phyloP scores from a whole-genome alignment of 163 green algal genomes.

The Prototheca cutis region DNA sequence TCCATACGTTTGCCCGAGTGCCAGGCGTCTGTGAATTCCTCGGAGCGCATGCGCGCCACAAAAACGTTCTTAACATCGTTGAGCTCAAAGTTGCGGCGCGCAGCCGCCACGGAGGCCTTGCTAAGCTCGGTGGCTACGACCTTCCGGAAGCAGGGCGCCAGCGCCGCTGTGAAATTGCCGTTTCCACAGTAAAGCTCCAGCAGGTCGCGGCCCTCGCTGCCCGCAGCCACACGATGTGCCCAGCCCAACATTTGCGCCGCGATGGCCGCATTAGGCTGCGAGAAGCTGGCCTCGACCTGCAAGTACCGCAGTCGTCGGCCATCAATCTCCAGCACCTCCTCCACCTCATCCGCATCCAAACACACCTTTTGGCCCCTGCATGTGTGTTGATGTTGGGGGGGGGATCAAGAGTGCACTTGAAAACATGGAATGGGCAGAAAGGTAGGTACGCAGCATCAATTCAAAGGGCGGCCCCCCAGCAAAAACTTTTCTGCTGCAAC shows the following conservation, averaged over 20 bases:
- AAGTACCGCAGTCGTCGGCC: constrained; percentile 23
- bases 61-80: constrained; percentile 47
- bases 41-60: constrained; percentile 60
- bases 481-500: too few relatives aligned
- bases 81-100: constrained; percentile 48
- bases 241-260: constrained; percentile 80
- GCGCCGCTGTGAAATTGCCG: constrained; percentile 81
- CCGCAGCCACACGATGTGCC: constrained; percentile 34
- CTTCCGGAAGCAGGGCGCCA: constrained; percentile 71
- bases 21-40: constrained; percentile 80
- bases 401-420: too few relatives aligned
- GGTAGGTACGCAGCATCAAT: too few relatives aligned
- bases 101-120: constrained; percentile 66
- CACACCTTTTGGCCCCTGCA: constrained; percentile 68
- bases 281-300: constrained; percentile 80
- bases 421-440: too few relatives aligned
- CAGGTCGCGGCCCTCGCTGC: constrained; percentile 31
- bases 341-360: constrained; percentile 49
- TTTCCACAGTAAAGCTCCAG: constrained; percentile 95
- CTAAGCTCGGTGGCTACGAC: constrained; percentile 86
- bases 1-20: too few relatives aligned
- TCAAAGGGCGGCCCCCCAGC: too few relatives aligned
- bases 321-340: constrained; percentile 45
- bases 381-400: too few relatives aligned
- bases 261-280: constrained; percentile 80